Base-by-base conservation (phyloP, 2,329 filamentous ascomycete genomes). In the Nannizziopsis arthrosporioides region DNA sequence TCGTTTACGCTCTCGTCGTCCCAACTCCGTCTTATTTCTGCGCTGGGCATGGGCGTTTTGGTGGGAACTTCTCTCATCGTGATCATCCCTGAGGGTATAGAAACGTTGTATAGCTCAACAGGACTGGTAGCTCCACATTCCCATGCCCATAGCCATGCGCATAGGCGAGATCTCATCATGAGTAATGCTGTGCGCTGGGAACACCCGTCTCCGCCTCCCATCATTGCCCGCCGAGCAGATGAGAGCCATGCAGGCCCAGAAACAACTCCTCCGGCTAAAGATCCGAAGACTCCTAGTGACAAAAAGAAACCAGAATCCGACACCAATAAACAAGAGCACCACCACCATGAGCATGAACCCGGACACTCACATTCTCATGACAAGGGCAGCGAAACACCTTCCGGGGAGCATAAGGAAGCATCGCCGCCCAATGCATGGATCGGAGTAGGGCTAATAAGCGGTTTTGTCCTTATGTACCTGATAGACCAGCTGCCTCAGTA, bases 401-500 rank as follows among this genome's bases (percentile, higher is more conserved):
- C 37, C 3, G 42, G 48, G 8, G 27, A 43, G 17, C 42, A 59
- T 56, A 41, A 68, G 7, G 68, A 72, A 39, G 65, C 78, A 15
- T 57, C 58, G 54, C 71, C 65, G 17, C 78, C 79, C 1, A 80
- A 71, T 77, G 88, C 64, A 73, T 92, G 85, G 67, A 84, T 98
- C 50, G 92, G 92, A 4, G 74, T 96, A 47, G 86, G 89, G 1
- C 72, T 98, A 44, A 80, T 94, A 48, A 71, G 85, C 12, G 92
- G 92, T 10, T 98, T 96, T 66, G 80, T 94, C 49, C 76, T 95
- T 55, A 98, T 98, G 92, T 96, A 94, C 62, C 76, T 98, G 17
- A 84, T 98, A 60, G 90, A 98, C 66, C 81, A 85, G 44, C 68
- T 94, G 7, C 87, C 88, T 6, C 79, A 80, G 36, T 84, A 88